phyloP scores from a whole-genome alignment of 306 rosid species.

The Sindora glabra region DNA sequence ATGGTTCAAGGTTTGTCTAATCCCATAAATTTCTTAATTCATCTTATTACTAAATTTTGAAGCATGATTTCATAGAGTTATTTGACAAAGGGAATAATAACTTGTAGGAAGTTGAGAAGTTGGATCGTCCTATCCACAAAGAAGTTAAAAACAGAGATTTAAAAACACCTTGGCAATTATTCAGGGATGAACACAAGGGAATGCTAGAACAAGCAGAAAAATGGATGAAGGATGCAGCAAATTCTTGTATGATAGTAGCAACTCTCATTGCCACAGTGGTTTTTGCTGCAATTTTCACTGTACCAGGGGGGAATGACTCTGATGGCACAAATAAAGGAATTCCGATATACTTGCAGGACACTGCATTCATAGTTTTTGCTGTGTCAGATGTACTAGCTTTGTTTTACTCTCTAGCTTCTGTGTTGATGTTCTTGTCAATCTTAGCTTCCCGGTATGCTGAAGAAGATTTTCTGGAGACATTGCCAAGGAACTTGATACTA shows the following conservation, averaged over 20 bases:
- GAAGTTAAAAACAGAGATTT: constrained; percentile 24
- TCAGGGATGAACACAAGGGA: constrained; percentile 36
- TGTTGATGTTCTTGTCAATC: constrained; percentile 41
- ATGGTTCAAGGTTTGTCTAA: constrained; percentile 41
- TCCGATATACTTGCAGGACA: constrained; percentile 27
- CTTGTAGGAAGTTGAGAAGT: constrained; percentile 39
- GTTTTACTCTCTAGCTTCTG: constrained; percentile 40
- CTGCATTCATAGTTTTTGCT: constrained; percentile 25
- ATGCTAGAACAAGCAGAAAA: constrained; percentile 37
- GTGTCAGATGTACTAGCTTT: constrained; percentile 44
- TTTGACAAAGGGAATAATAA: background rate
- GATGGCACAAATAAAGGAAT: constrained; percentile 22
- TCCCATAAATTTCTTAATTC: background rate
- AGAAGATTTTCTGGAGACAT: constrained; percentile 35
- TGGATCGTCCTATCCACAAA: constrained; percentile 28
- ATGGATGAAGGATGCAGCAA: constrained; percentile 55
- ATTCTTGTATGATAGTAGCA: constrained; percentile 44
- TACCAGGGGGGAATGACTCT: constrained; percentile 52
- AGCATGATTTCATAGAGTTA: background rate
- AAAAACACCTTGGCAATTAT: constrained; percentile 41
- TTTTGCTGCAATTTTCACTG: constrained; percentile 38
- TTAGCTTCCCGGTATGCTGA: constrained; percentile 31
- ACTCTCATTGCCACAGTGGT: constrained; percentile 49
- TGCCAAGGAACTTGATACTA: constrained; percentile 34
- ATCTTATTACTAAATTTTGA: background rate